Evolutionary conservation across 805 yeast genomes (phyloP).

Genomic region (Pachysolen tannophilus): DNA sequence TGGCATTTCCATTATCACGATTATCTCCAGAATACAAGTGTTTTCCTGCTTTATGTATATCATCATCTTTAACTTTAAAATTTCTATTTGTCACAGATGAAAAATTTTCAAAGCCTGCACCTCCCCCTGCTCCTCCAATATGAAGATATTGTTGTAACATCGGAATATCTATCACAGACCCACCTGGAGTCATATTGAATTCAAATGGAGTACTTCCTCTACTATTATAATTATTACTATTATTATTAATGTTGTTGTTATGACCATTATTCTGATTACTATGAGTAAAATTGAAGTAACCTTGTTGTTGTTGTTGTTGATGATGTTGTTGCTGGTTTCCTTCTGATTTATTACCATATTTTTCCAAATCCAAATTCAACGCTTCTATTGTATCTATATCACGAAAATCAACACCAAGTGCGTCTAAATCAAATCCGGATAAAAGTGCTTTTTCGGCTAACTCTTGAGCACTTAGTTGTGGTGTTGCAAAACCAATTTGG

Average conservation of each 20-base stretch:
- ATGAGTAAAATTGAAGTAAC: neutral
- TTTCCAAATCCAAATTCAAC: constrained; percentile 3
- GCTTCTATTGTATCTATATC: neutral
- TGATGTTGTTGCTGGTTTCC: neutral
- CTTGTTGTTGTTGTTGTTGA: neutral
- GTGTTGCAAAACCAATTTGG: constrained; percentile 77
- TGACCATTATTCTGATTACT: constrained; percentile 1
- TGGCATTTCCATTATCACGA: neutral
- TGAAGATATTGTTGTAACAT: constrained; percentile 30
- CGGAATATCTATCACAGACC: constrained; percentile 24
- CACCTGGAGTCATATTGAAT: constrained; percentile 17
- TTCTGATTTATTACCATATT: neutral
- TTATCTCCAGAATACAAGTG: constrained; percentile 9
- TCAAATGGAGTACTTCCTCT: constrained; percentile 16
- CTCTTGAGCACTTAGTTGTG: constrained; percentile 54
- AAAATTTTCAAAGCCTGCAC: constrained; percentile 25
- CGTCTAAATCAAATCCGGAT: constrained; percentile 29
- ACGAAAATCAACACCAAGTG: constrained; percentile 19
- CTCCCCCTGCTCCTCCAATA: constrained; percentile 31
- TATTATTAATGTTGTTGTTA: constrained; percentile 1
- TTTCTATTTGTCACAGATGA: constrained; percentile 1
- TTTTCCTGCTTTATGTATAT: constrained; percentile 10
- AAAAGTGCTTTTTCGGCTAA: constrained; percentile 23
- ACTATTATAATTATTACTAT: constrained; percentile 1
- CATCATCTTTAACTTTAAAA: constrained; percentile 2